phyloP scores from a whole-genome alignment of 2,329 filamentous ascomycete genomes.

The Ampelomyces quisqualis region DNA sequence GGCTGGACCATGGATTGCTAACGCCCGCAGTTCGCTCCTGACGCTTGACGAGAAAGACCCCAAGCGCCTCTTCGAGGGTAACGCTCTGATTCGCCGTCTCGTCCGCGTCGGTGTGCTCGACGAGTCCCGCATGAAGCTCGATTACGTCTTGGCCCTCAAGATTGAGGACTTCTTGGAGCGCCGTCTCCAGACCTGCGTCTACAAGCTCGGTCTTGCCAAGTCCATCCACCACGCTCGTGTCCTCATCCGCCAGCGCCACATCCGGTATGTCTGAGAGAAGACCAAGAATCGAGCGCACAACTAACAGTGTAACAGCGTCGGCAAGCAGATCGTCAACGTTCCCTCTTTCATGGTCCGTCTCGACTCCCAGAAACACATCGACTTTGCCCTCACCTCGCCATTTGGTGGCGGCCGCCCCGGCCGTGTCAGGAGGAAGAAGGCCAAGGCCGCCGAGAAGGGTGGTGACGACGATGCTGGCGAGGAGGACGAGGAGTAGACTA shows the following conservation, averaged over 20 bases:
- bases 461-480: conserved; percentile 81
- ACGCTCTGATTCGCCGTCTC: conserved; percentile 99
- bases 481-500: conserved; percentile 70
- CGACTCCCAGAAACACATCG: conserved; percentile 99
- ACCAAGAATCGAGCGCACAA: background rate
- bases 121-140: conserved; percentile 99
- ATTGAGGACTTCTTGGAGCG: conserved; percentile 99
- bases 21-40: conserved; percentile 81
- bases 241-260: conserved; percentile 98
- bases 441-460: conserved; percentile 86
- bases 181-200: conserved; percentile 98
- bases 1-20: no score
- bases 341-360: conserved; percentile 99
- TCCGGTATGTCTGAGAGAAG: conserved; percentile 61
- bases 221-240: conserved; percentile 99
- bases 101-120: conserved; percentile 99
- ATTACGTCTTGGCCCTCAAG: conserved; percentile 99
- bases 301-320: conserved; percentile 63
- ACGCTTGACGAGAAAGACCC: conserved; percentile 99
- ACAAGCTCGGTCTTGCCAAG: conserved; percentile 99
- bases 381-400: conserved; percentile 96
- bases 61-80: conserved; percentile 99
- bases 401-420: conserved; percentile 96
- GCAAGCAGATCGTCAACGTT: conserved; percentile 99
- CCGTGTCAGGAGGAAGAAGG: conserved; percentile 99